A percentile compares a stretch with the other conserved stretches of the same genome.
These are phyloP conservation scores for Eucalyptus pumila DNA, from an alignment of 345 rosid genomes.

Conservation along the genomic window DNA sequence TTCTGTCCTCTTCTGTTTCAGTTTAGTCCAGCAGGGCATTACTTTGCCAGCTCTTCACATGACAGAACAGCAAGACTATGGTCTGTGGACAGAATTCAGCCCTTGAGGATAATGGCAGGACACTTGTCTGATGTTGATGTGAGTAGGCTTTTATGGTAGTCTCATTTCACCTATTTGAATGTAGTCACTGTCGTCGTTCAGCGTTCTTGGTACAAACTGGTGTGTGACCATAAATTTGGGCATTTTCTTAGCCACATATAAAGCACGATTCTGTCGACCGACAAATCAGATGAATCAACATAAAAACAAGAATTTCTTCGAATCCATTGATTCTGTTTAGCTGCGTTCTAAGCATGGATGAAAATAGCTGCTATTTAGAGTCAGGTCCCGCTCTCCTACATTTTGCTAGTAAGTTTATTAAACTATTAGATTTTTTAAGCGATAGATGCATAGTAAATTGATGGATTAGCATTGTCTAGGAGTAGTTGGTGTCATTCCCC, in stretches of 20 bases:
- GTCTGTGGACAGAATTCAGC: constrained; percentile 92
- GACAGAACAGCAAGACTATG: constrained; percentile 94
- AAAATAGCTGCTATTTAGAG: neutral
- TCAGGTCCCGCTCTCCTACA: neutral
- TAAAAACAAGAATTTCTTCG: neutral
- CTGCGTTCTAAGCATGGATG: neutral
- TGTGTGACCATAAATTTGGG: neutral
- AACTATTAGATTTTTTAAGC: neutral
- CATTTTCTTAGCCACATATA: neutral
- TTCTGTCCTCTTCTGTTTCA: constrained; percentile 25
- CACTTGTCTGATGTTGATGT: constrained; percentile 98
- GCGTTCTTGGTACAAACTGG: neutral
- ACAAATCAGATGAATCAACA: neutral
- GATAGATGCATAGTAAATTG: neutral
- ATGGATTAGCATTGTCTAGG: neutral
- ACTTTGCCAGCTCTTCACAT: constrained; percentile 93
- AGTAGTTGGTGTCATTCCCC: neutral
- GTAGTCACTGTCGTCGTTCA: neutral
- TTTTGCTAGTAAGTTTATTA: neutral
- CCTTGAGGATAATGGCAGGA: constrained; percentile 93
- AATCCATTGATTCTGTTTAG: neutral
- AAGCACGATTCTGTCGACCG: neutral
- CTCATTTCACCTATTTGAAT: neutral
- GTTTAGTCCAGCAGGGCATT: constrained; percentile 94
- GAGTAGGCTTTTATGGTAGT: constrained; percentile 7